phyloP scores from a whole-genome alignment of 2,329 filamentous ascomycete species.

The Epichloe typhina region DNA sequence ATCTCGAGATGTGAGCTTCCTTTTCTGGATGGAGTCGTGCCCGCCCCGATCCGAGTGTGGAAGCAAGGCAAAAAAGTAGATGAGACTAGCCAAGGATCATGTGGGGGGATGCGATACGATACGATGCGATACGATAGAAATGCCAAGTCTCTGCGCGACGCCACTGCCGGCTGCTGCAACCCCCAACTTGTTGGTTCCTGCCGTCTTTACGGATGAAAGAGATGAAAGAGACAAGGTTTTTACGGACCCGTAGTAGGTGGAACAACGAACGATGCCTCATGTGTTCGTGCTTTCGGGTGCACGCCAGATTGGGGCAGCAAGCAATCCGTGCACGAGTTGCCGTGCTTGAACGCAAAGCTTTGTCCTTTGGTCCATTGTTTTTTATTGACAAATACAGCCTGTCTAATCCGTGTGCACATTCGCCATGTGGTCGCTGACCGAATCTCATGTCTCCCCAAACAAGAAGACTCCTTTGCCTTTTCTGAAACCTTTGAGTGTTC shows the following conservation, averaged over 20 bases:
- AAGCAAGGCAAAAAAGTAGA: neutral
- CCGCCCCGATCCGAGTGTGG: neutral
- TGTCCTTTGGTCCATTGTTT: too few relatives aligned
- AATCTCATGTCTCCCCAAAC: constrained; percentile 47
- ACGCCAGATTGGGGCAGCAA: too few relatives aligned
- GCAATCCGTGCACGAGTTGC: too few relatives aligned
- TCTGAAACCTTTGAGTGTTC: constrained; percentile 71
- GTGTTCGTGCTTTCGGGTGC: too few relatives aligned
- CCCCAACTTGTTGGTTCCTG: neutral
- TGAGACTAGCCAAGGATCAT: neutral
- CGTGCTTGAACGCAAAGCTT: too few relatives aligned
- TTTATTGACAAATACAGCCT: neutral
- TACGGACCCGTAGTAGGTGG: too few relatives aligned
- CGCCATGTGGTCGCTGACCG: too few relatives aligned
- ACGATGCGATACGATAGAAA: neutral
- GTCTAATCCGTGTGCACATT: neutral
- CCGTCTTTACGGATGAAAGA: too few relatives aligned
- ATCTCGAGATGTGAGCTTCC: neutral
- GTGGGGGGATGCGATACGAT: neutral
- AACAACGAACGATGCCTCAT: too few relatives aligned
- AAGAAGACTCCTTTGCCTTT: constrained; percentile 84
- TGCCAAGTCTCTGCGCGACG: neutral
- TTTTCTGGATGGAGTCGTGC: neutral
- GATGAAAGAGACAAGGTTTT: too few relatives aligned
- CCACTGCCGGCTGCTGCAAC: neutral